These are phyloP conservation scores for Santalum album DNA, from an alignment of 164 flowering plant species.

Conservation along the genomic window DNA sequence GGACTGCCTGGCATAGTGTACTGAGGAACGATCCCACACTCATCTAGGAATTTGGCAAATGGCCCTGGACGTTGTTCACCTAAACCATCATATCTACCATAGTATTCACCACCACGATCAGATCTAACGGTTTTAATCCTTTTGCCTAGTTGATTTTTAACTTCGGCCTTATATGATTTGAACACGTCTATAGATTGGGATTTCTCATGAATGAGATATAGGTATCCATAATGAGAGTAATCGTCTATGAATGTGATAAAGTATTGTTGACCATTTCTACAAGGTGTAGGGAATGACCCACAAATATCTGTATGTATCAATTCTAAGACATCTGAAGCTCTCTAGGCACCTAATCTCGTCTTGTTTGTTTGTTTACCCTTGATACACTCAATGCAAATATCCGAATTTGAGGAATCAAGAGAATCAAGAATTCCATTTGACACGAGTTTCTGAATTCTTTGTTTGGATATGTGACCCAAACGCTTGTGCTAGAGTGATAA, in stretches of 20 bases:
- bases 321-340: background rate
- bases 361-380: too few relatives aligned
- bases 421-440: constrained; percentile 2
- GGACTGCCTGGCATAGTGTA: background rate
- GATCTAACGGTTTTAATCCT: background rate
- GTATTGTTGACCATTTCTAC: background rate
- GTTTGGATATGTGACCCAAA: background rate
- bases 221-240: background rate
- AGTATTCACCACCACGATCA: too few relatives aligned
- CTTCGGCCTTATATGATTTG: background rate
- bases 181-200: background rate
- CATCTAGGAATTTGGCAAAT: too few relatives aligned
- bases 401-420: background rate
- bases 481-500: constrained; percentile 7
- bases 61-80: too few relatives aligned
- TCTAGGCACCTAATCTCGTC: too few relatives aligned
- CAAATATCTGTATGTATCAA: background rate
- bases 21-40: too few relatives aligned
- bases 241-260: background rate
- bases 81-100: too few relatives aligned
- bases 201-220: background rate
- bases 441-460: constrained; percentile 4
- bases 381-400: too few relatives aligned
- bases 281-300: background rate
- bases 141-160: background rate